These are phyloP conservation scores for Lentinus brumalis DNA, from an alignment of 768 basidiomycete genomes.

Conservation along the genomic window DNA sequence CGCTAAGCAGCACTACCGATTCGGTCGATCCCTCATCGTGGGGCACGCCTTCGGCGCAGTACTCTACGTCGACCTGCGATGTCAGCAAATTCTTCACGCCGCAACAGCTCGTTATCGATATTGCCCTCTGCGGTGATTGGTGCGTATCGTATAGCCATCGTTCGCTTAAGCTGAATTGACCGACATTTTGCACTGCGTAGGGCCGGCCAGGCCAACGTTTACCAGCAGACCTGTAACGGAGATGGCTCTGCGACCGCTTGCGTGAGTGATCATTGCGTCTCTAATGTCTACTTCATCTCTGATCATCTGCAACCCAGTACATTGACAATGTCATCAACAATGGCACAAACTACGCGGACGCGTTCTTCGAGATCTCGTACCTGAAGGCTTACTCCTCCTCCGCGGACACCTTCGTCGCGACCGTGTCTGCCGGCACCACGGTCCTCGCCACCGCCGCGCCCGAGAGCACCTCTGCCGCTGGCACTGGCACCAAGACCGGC, in stretches of 20 bases:
- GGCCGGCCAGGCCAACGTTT: constrained; percentile 52
- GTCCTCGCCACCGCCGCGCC: constrained; percentile 6
- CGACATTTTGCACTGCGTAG: constrained; percentile 31
- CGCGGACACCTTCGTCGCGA: constrained; percentile 1
- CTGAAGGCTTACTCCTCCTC: constrained; percentile 49
- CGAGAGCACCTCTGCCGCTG: background rate
- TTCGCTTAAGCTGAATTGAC: background rate
- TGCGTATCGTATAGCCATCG: constrained; percentile 15
- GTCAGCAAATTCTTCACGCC: constrained; percentile 46
- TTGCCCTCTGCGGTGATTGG: constrained; percentile 58
- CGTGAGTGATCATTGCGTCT: background rate
- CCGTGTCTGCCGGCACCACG: constrained; percentile 7
- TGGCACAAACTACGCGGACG: constrained; percentile 46
- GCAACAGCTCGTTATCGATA: constrained; percentile 57
- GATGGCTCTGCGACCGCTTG: constrained; percentile 36
- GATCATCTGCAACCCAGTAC: constrained; percentile 30
- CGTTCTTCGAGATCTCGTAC: constrained; percentile 64
- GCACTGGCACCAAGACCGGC: background rate
- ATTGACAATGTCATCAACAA: constrained; percentile 52
- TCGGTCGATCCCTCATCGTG: constrained; percentile 42
- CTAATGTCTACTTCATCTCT: background rate
- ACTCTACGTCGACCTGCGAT: constrained; percentile 42
- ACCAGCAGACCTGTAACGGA: constrained; percentile 43
- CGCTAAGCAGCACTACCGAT: constrained; percentile 34
- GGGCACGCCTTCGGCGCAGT: constrained; percentile 48